Percentiles rank a stretch among this genome's conserved stretches.
phyloP scores from a whole-genome alignment of 2,329 filamentous ascomycete species.

The Cordyceps cateniannulata region DNA sequence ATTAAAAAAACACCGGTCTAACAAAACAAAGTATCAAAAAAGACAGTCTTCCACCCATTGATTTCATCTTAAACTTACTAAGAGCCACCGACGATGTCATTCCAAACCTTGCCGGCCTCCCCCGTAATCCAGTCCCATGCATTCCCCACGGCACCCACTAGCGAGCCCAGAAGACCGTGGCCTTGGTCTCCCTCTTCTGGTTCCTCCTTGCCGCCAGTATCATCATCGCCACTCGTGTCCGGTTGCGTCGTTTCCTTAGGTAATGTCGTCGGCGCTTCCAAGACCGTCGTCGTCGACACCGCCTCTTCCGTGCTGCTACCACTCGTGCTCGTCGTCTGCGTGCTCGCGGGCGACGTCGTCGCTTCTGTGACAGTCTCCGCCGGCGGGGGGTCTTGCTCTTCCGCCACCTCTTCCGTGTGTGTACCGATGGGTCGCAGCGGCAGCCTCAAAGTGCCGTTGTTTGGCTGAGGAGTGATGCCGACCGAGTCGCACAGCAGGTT shows the following conservation, averaged over 20 bases:
- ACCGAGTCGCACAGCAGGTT: constrained; percentile 90
- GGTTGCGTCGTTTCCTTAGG: neutral
- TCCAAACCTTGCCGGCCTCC: constrained; percentile 14
- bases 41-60: neutral
- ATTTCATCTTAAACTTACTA: neutral
- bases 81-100: neutral
- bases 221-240: neutral
- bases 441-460: constrained; percentile 80
- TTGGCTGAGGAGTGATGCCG: constrained; percentile 63
- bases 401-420: constrained; percentile 46
- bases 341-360: constrained; percentile 1
- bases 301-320: neutral
- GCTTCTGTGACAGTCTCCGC: constrained; percentile 10
- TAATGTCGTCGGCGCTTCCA: neutral
- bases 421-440: constrained; percentile 58
- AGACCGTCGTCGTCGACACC: neutral
- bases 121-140: constrained; percentile 14
- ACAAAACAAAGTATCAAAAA: neutral
- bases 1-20: neutral
- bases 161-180: neutral
- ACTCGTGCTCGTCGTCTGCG: constrained; percentile 8
- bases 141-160: neutral
- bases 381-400: constrained; percentile 46
- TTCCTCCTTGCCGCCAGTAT: neutral
- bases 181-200: neutral